These are phyloP conservation scores for Amoebophrya sp. DNA, from an alignment of 169 alveolate genomes.

Conservation along the genomic window DNA sequence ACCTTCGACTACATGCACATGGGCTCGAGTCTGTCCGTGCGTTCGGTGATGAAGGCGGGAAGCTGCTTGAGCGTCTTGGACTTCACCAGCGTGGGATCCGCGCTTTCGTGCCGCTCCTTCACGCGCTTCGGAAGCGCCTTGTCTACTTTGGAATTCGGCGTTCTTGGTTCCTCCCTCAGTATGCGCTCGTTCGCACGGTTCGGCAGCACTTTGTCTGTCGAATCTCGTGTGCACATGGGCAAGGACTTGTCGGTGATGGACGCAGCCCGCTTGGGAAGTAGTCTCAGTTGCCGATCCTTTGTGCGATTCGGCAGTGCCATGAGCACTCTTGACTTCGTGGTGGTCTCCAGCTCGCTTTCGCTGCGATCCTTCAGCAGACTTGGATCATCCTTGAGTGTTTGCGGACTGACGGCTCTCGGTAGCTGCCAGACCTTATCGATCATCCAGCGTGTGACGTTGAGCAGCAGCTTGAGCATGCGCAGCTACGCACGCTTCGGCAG, in stretches of 20 bases:
- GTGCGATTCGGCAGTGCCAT: slow-evolving; percentile 8
- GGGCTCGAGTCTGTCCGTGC: neutral
- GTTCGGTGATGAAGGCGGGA: slow-evolving; percentile 9
- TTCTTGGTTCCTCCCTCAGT: neutral
- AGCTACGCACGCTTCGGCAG: slow-evolving; percentile 1
- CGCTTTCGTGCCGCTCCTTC: slow-evolving; percentile 1
- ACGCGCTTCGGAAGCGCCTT: neutral
- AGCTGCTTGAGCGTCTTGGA: neutral
- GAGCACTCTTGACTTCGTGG: neutral
- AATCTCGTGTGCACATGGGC: neutral
- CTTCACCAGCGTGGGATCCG: neutral
- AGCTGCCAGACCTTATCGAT: neutral
- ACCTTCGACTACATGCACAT: neutral
- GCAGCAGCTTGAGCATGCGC: slow-evolving; percentile 10
- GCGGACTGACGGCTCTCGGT: neutral
- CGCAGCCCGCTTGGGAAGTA: neutral
- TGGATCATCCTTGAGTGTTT: neutral
- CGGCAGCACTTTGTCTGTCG: neutral
- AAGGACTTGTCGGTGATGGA: neutral
- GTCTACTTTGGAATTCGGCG: neutral
- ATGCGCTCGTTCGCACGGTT: slow-evolving; percentile 1
- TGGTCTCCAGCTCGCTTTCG: neutral
- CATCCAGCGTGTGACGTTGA: neutral
- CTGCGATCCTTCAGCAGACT: neutral
- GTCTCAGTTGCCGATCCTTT: neutral